Conservation (phyloP, 129 eudicot species). For the Artemisia argyi region DNA sequence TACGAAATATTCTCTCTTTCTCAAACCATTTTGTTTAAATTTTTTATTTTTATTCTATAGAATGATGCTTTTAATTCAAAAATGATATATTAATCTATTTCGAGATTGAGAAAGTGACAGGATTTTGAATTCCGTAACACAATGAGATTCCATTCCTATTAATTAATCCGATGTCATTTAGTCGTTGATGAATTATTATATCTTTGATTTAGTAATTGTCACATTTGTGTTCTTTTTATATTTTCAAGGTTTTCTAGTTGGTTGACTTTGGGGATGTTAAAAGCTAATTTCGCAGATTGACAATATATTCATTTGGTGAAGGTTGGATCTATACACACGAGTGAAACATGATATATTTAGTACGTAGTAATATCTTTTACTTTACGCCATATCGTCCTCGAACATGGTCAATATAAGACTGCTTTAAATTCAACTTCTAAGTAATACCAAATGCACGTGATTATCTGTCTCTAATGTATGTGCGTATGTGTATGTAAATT, state of each 20-base stretch:
- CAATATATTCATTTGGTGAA: slow-evolving; percentile 4
- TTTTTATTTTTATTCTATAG: not conserved
- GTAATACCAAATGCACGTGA: not conserved
- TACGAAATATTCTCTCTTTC: too few relatives aligned
- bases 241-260: not conserved
- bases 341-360: slow-evolving; percentile 16
- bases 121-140: slow-evolving; percentile 24
- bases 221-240: not conserved
- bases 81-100: not conserved
- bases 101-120: slow-evolving; percentile 31
- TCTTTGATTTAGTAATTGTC: not conserved
- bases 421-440: not conserved
- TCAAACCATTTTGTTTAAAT: too few relatives aligned
- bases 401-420: slow-evolving; percentile 1
- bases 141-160: slow-evolving; percentile 13
- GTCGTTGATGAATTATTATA: slow-evolving; percentile 15
- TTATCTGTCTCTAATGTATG: too few relatives aligned
- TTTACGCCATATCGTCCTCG: not conserved
- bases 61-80: not conserved
- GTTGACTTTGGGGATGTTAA: slow-evolving; percentile 22
- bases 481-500: too few relatives aligned
- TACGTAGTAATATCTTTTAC: not conserved
- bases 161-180: slow-evolving; percentile 4
- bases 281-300: not conserved
- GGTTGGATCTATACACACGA: slow-evolving; percentile 21